These are phyloP conservation scores for Rhodomyrtus psidioides DNA, from an alignment of 441 rosid genomes.

Conservation along the genomic window DNA sequence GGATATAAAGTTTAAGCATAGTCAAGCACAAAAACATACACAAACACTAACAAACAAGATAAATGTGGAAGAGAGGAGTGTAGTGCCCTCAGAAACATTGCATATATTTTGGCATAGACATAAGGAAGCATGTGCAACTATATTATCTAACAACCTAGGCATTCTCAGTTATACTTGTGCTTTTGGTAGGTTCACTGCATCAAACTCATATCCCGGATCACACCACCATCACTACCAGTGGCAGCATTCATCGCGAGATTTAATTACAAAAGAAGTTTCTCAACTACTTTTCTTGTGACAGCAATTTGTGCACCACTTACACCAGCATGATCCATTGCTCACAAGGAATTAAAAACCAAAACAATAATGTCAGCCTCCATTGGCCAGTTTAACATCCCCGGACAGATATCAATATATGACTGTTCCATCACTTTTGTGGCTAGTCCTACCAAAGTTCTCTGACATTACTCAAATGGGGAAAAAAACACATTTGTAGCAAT, in stretches of 20 bases:
- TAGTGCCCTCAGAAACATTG: background rate
- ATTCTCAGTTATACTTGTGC: background rate
- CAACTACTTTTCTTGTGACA: background rate
- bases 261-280: background rate
- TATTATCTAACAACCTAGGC: background rate
- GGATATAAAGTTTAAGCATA: background rate
- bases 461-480: background rate
- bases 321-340: background rate
- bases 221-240: background rate
- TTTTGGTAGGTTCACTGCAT: background rate
- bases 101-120: background rate
- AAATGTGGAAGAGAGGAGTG: background rate
- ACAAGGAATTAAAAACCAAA: background rate
- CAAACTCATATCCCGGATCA: background rate
- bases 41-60: background rate
- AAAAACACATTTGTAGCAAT: background rate
- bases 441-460: background rate
- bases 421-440: background rate
- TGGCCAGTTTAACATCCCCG: background rate
- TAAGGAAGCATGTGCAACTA: background rate
- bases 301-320: background rate
- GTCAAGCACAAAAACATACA: background rate
- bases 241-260: background rate
- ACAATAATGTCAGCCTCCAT: background rate
- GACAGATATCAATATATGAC: background rate